Percentiles rank a stretch among this genome's conserved stretches.
Conservation (phyloP, 495 filamentous ascomycete genomes). For the Tuber brumale region DNA sequence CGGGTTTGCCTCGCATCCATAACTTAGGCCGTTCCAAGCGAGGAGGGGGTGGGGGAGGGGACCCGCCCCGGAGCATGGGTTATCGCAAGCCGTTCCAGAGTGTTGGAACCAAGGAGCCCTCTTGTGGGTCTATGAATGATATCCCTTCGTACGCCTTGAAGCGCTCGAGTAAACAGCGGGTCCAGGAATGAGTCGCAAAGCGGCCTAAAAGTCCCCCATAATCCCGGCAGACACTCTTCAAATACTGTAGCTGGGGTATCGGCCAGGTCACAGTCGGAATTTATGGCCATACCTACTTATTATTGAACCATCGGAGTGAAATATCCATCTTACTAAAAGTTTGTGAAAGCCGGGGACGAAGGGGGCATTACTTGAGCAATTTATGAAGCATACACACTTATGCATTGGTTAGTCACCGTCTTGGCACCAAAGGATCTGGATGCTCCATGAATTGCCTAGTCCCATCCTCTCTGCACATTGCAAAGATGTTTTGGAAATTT, state of each 20-base stretch:
- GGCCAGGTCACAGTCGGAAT: not conserved
- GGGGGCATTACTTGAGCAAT: too few species aligned
- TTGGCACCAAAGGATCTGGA: not conserved
- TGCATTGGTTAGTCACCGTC: too few species aligned
- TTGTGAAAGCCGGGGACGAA: too few species aligned
- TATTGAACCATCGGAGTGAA: not conserved
- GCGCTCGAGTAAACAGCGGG: not conserved
- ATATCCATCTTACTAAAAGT: too few species aligned
- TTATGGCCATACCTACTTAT: not conserved
- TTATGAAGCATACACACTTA: too few species aligned
- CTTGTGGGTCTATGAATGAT: not conserved
- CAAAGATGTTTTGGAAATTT: not conserved
- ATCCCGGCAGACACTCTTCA: not conserved
- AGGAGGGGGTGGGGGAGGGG: constrained; percentile 6
- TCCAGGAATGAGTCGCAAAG: not conserved
- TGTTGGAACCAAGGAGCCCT: not conserved
- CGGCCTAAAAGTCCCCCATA: not conserved
- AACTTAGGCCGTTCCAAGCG: constrained; percentile 34
- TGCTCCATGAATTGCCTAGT: not conserved
- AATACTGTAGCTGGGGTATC: not conserved
- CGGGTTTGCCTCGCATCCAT: not conserved
- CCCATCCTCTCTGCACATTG: not conserved
- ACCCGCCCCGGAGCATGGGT: constrained; percentile 21
- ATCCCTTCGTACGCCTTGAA: not conserved
- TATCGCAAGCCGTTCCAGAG: constrained; percentile 18